Base-by-base conservation (phyloP, 495 filamentous ascomycete species). In the Melanomma pulvis-pyrius region DNA sequence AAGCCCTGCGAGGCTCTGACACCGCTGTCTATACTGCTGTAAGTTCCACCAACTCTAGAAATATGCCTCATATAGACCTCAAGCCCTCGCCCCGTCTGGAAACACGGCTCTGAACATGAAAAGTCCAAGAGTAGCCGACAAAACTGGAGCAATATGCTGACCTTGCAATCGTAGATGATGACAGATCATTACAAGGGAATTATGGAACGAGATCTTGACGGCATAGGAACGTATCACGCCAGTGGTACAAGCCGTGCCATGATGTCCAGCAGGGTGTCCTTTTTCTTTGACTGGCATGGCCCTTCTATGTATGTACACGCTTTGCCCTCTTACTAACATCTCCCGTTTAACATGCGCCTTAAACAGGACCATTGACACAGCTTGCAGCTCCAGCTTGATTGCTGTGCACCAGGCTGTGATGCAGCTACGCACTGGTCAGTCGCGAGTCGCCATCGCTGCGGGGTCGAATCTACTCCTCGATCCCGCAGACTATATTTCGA, bases 161-260 rank as follows among this genome's bases (percentile, higher is more conserved):
- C 30, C 5, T 12, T 34, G 30, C 5, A 34, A 12, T 12, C 58
- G 2, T 41, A 52, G 85, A 8, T 19, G 17, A 58, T 58, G 52
- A n/a, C 13, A 17, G 15, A 32, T 21, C 41, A 58, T 7, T 58
- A 56, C 19, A 17, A 12, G 12, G 55, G 11, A 26, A n/a, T 25
- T 17, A 7, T 28, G 15, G n/a, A 24, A 12, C 17, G 22, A 4
- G 55, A 25, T 22, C 13, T 41, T 2, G 55, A 58, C 22, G 5
- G 15, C 17, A 9, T 58, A 2, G 29, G 24, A 46, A 28, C 26
- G 1, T 48, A 44, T 39, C 32, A 12, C 34, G 36, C 9, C 6
- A 28, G 9, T 30, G 39, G 39, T 15, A 15, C 17, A 44, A n/a
- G 9, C n/a, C 39, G 39, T n/a, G 17, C 9, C n/a, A 62, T 60